These are phyloP conservation scores for Globisporangium barbulae DNA, from an alignment of 352 stramenopile genomes.

Conservation along the genomic window DNA sequence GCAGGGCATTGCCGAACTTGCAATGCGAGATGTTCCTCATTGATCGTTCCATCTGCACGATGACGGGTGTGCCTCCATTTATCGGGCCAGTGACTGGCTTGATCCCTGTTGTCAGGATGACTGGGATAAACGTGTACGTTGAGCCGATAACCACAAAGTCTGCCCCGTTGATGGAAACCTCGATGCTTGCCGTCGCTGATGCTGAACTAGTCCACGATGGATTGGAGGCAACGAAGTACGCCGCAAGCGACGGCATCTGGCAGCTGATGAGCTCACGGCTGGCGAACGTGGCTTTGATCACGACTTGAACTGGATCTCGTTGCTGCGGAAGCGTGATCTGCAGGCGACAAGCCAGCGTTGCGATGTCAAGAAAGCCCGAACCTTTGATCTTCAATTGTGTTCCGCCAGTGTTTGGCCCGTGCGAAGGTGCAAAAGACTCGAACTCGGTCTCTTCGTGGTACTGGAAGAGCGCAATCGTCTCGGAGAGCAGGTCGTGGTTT, in stretches of 20 bases:
- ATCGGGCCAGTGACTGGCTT: constrained; percentile 21
- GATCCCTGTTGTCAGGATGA: constrained; percentile 17
- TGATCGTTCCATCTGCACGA: constrained; percentile 4
- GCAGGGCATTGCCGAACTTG: constrained; percentile 23
- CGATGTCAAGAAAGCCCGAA: constrained; percentile 22
- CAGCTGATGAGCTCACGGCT: constrained; percentile 29
- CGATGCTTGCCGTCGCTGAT: constrained; percentile 23
- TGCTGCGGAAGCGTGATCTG: constrained; percentile 25
- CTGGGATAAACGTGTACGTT: constrained; percentile 28
- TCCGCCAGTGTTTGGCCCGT: constrained; percentile 32
- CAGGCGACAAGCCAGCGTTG: constrained; percentile 35
- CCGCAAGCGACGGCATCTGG: constrained; percentile 23
- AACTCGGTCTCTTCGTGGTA: constrained; percentile 29
- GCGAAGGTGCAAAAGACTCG: constrained; percentile 24
- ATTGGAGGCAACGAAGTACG: constrained; percentile 12
- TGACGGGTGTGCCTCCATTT: constrained; percentile 15
- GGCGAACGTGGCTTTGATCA: constrained; percentile 20
- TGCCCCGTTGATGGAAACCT: constrained; percentile 46
- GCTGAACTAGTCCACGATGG: constrained; percentile 19
- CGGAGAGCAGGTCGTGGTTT: constrained; percentile 22
- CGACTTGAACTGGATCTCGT: constrained; percentile 7
- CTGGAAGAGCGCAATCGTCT: constrained; percentile 31
- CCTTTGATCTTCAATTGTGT: constrained; percentile 27
- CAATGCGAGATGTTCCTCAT: constrained; percentile 26
- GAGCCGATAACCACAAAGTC: constrained; percentile 30